These are phyloP conservation scores for Hyparrhenia diplandra DNA, from an alignment of 176 grass and related monocot genomes.

Conservation along the genomic window DNA sequence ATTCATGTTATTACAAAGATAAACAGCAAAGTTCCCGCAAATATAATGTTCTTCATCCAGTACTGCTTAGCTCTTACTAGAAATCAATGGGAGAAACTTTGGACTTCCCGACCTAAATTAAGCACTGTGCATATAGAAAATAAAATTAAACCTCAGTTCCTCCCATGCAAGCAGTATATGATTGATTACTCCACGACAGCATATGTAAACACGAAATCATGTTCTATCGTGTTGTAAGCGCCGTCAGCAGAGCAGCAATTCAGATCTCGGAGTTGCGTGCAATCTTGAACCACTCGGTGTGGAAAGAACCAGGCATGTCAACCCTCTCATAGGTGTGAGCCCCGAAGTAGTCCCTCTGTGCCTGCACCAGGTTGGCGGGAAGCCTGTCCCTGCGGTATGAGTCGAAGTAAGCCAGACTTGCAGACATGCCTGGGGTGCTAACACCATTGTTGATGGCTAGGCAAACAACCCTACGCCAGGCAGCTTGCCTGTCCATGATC, in stretches of 20 bases:
- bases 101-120: conserved; percentile 7
- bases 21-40: neutral
- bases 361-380: conserved; percentile 73
- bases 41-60: conserved; percentile 14
- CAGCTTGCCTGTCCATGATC: conserved; percentile 72
- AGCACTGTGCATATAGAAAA: neutral
- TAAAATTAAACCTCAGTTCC: conserved; percentile 4
- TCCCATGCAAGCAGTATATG: conserved; percentile 8
- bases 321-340: conserved; percentile 84
- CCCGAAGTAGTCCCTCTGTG: conserved; percentile 80
- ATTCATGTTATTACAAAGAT: conserved; percentile 30
- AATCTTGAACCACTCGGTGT: conserved; percentile 82
- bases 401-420: conserved; percentile 76
- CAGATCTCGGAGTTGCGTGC: conserved; percentile 56
- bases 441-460: conserved; percentile 70
- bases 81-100: neutral
- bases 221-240: neutral
- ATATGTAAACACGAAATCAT: neutral
- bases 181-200: neutral
- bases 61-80: conserved; percentile 12
- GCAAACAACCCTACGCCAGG: conserved; percentile 65
- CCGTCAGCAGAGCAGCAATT: conserved; percentile 7
- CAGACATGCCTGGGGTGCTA: conserved; percentile 70
- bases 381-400: conserved; percentile 70
- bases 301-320: conserved; percentile 65